Evolutionary conservation across 2,329 filamentous ascomycete species (phyloP), one percentile per base, ranked within the genome.

Genomic region (Phaeosphaeriaceae sp.): DNA sequence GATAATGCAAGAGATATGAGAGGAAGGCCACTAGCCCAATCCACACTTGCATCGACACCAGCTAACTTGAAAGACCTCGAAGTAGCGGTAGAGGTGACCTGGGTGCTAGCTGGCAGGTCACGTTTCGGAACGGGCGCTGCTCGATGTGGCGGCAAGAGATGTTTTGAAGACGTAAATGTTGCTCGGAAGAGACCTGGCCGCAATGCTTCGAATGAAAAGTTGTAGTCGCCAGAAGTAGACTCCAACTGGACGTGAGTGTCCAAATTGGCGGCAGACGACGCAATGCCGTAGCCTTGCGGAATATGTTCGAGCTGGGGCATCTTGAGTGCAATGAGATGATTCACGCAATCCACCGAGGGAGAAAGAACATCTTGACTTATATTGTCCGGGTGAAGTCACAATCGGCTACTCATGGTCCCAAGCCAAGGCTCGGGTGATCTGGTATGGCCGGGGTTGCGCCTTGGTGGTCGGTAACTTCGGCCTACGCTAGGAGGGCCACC

Each of bases 101-200:
- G 62, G 4, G 72, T 71, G 17, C 68, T 60, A 17, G 69, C 6
- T 1, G 73, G 62, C 1, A 84, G 63, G 11, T 79, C 69, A 13
- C 73, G 73, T 15, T 72, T 60, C 1, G 83, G 83, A n/a, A 80
- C 79, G 7, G 73, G 73, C 5, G 86, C 81, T 54, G 87, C 89
- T 7, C 89, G 89, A 66, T 86, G 86, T 1, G 89, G 89, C 25
- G 89, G 87, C 1, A 90, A 71, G 7, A 86, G 86, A 67, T 91
- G 88, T 2, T 82, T 80, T 15, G 80, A 68, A 0, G 89, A 88
- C 1, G 84, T 83, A 69, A 91, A 91, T 0, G 87, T 88, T 1
- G 89, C 89, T 44, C 89, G 81, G 76, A 91, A 92, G 17, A 91
- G 78, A 51, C 88, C 88, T 20, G 83, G 79, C 17, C 84, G 82